phyloP scores from a whole-genome alignment of 1,139 yeast genomes.

The Torulaspora pretoriensis region DNA sequence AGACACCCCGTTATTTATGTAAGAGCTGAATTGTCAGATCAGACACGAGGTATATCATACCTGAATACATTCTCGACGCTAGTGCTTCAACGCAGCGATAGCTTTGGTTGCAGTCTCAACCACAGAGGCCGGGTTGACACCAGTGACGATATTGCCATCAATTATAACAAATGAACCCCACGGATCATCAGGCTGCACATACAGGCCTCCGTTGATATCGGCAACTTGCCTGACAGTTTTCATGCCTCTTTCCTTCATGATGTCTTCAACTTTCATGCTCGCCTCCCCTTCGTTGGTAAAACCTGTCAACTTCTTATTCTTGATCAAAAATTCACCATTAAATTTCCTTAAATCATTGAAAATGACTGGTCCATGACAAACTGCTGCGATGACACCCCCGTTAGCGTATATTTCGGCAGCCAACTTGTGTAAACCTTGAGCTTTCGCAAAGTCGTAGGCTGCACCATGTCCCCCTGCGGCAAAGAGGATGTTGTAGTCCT shows the following conservation, averaged over 20 bases:
- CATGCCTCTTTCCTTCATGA: conserved; percentile 39
- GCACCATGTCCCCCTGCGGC: conserved; percentile 68
- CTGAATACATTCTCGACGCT: no score
- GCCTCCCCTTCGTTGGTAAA: conserved; percentile 56
- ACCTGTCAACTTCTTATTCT: conserved; percentile 56
- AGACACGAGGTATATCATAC: no score
- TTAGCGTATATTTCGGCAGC: conserved; percentile 46
- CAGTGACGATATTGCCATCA: conserved; percentile 58
- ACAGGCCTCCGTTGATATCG: conserved; percentile 43
- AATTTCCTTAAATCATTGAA: conserved; percentile 44
- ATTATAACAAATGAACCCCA: conserved; percentile 49
- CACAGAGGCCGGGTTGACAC: conserved; percentile 62
- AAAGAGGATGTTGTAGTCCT: conserved; percentile 51
- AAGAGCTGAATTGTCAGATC: no score
- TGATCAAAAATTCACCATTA: conserved; percentile 44
- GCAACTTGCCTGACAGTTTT: conserved; percentile 40
- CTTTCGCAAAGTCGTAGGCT: conserved; percentile 52
- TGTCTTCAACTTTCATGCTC: conserved; percentile 38
- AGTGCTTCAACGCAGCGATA: conserved; percentile 14
- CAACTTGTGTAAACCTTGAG: conserved; percentile 44
- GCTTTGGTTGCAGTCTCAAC: conserved; percentile 43
- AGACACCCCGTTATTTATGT: no score
- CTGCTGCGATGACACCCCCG: conserved; percentile 57
- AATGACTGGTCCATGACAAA: conserved; percentile 63
- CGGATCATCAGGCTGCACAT: conserved; percentile 45